phyloP scores from a whole-genome alignment of 768 basidiomycete genomes.

The Termitomyces heimii region DNA sequence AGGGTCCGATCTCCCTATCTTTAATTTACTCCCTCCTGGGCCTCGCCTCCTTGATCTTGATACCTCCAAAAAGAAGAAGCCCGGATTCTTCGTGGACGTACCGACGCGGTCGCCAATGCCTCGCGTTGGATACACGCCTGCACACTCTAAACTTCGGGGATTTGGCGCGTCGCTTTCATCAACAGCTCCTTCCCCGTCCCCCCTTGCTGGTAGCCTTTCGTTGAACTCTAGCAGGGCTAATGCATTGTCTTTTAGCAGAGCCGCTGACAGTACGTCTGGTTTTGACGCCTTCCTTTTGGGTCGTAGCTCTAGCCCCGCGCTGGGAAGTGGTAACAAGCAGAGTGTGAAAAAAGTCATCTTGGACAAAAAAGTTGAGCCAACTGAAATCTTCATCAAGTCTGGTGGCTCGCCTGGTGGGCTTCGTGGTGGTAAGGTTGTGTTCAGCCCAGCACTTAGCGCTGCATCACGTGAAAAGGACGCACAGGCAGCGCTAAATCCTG shows the following conservation, averaged over 20 bases:
- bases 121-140: constrained; percentile 61
- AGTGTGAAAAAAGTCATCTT: constrained; percentile 93
- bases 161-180: constrained; percentile 48
- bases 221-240: constrained; percentile 52
- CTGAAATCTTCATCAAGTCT: constrained; percentile 57
- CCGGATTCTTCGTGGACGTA: constrained; percentile 70
- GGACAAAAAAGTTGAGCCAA: constrained; percentile 76
- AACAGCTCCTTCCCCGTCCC: constrained; percentile 30
- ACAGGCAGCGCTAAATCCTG: constrained; percentile 25
- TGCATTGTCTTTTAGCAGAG: constrained; percentile 46
- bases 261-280: constrained; percentile 36
- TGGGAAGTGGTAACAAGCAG: constrained; percentile 65
- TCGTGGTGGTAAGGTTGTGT: constrained; percentile 53
- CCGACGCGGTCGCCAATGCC: constrained; percentile 69
- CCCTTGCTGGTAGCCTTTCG: constrained; percentile 32
- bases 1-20: constrained; percentile 64
- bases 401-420: constrained; percentile 38
- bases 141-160: constrained; percentile 66
- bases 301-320: constrained; percentile 52
- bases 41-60: constrained; percentile 60
- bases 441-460: constrained; percentile 70
- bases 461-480: constrained; percentile 73
- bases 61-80: constrained; percentile 65
- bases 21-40: constrained; percentile 68
- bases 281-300: constrained; percentile 64